Conservation (phyloP, 192 early-diverging fungal genomes). For the Backusella macrospora region DNA sequence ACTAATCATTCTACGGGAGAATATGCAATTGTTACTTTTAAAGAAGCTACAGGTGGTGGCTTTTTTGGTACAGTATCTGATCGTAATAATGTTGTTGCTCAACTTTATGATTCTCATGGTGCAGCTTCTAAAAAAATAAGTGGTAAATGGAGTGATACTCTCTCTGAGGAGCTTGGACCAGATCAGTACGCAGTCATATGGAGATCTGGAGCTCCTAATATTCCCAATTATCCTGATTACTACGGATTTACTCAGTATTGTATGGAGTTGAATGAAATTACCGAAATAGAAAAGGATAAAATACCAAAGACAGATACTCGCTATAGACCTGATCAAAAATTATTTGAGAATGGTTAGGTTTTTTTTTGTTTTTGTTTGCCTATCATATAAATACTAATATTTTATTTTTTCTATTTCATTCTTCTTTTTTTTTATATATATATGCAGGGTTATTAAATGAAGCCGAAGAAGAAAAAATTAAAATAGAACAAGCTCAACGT, state of each 20-base stretch:
- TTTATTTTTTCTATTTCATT: not conserved
- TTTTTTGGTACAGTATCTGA: conserved; percentile 52
- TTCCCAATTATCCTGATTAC: conserved; percentile 64
- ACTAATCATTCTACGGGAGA: conserved; percentile 72
- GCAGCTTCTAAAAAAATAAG: conserved; percentile 48
- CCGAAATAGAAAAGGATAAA: conserved; percentile 53
- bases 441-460: conserved; percentile 34
- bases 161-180: conserved; percentile 61
- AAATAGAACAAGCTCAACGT: conserved; percentile 12
- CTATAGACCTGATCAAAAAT: conserved; percentile 78
- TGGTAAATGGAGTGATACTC: conserved; percentile 65
- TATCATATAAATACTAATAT: not conserved
- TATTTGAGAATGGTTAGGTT: conserved; percentile 51
- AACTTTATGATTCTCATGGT: conserved; percentile 48
- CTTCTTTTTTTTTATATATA: not conserved
- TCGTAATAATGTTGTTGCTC: conserved; percentile 75
- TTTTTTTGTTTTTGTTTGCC: conserved; percentile 74
- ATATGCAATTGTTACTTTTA: conserved; percentile 74
- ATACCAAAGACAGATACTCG: conserved; percentile 91
- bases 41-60: conserved; percentile 67
- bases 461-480: conserved; percentile 27
- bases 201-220: conserved; percentile 68
- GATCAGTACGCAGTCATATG: conserved; percentile 76
- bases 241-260: conserved; percentile 91
- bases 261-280: conserved; percentile 89